Base-by-base conservation (phyloP, 1,284 basidiomycete species). In the Anthracocystis walkeri region DNA sequence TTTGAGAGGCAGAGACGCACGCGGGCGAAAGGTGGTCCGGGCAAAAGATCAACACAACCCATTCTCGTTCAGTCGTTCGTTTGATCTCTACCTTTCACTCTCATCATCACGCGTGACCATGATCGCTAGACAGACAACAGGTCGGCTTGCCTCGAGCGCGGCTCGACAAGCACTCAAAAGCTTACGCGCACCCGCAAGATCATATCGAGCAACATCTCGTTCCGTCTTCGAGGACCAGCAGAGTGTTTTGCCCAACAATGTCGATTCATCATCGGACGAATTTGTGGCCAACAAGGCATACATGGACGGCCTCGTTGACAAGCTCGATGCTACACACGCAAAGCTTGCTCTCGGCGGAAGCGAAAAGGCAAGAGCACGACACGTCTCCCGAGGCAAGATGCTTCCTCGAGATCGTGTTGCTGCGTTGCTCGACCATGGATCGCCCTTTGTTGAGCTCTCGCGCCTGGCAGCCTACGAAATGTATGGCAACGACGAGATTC, bases 391-490 rank as follows among this genome's bases (percentile, higher is more conserved):
- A 78, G 92, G 92, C 8, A 96, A 96, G 88, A 90, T 91, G 83
- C 86, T 94, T n/a, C 92, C 92, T 33, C 88, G 94, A 79, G 93
- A 95, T 16, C 75, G 72, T 50, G 94, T 92, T 18, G 87, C 89
- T 3, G 85, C 89, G 7, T 87, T 97, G 16, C 87, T 97, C 33
- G 95, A 97, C 85, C 91, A 92, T 8, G 90, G 92, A 80, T 92
- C 93, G 11, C 94, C 95, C 0, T 97, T 97, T 85, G 87, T 97
- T 27, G 95, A 97, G 84, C 88, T 97, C 5, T 94, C 93, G 2
- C 87, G 90, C 29, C 87, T 96, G 6, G 95, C 95, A 21, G 95
- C 92, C 12, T 90, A 95, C 81, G 92, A 92, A 18, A 92, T 97
- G 21, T 97, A 97, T 83, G 88, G 90, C 0, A 89, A 87, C 7